These are phyloP conservation scores for Neospora caninum DNA, from an alignment of 169 alveolate genomes.

Conservation along the genomic window DNA sequence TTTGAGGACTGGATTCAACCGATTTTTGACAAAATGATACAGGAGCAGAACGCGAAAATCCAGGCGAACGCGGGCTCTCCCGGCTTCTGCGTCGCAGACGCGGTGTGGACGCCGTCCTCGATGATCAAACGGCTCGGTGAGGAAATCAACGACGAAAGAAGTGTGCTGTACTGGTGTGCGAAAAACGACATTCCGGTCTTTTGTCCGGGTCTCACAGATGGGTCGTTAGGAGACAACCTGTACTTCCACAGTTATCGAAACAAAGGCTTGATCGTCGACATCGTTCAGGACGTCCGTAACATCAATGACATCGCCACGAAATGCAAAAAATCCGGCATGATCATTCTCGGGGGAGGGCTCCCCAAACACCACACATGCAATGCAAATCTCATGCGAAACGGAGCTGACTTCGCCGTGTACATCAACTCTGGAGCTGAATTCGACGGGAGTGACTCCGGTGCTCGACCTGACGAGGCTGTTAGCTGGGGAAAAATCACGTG, in stretches of 20 bases:
- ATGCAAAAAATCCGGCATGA: constrained; percentile 94
- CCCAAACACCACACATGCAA: constrained; percentile 99
- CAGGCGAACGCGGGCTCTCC: constrained; percentile 15
- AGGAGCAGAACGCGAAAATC: constrained; percentile 84
- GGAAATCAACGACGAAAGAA: constrained; percentile 93
- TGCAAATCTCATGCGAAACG: constrained; percentile 99
- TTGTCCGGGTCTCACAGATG: constrained; percentile 99
- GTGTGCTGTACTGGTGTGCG: constrained; percentile 98
- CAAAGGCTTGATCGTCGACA: constrained; percentile 94
- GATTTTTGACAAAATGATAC: constrained; percentile 92
- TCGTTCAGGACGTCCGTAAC: constrained; percentile 92
- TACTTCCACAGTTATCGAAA: constrained; percentile 87
- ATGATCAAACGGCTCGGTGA: constrained; percentile 95
- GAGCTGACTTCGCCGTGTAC: constrained; percentile 99
- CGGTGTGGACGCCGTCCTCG: constrained; percentile 89
- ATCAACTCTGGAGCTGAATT: constrained; percentile 93
- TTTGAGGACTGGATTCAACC: constrained; percentile 98
- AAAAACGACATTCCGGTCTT: constrained; percentile 97
- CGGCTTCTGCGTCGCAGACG: neutral
- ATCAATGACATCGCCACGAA: constrained; percentile 93
- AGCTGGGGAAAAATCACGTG: constrained; percentile 99
- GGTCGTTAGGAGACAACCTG: constrained; percentile 97
- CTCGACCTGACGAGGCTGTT: constrained; percentile 99
- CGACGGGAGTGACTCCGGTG: constrained; percentile 99
- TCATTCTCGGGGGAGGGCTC: constrained; percentile 91